Percentiles rank a stretch among this genome's conserved stretches.
phyloP scores from a whole-genome alignment of 345 rosid species.

The Rhodamnia rubescens region DNA sequence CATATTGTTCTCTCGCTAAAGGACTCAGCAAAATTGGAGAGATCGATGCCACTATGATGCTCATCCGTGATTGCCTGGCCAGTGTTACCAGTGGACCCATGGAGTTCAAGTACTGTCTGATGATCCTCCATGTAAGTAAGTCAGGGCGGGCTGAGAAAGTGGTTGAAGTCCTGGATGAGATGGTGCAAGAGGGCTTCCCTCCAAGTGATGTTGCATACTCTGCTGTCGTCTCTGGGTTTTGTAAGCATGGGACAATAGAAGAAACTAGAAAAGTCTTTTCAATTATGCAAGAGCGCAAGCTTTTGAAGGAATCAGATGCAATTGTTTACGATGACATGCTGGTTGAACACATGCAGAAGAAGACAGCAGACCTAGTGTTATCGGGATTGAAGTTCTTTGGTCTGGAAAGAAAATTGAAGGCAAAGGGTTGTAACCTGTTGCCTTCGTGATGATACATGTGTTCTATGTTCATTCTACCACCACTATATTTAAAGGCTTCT shows the following conservation, averaged over 20 bases:
- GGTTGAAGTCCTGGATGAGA: constrained; percentile 61
- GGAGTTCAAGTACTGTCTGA: constrained; percentile 67
- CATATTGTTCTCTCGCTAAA: constrained; percentile 55
- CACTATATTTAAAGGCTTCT: neutral
- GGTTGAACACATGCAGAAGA: constrained; percentile 69
- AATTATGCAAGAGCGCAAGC: constrained; percentile 33
- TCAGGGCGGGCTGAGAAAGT: constrained; percentile 42
- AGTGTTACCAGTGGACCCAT: constrained; percentile 56
- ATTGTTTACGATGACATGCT: constrained; percentile 73
- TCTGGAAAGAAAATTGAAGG: constrained; percentile 77
- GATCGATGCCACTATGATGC: constrained; percentile 71
- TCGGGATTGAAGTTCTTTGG: constrained; percentile 77
- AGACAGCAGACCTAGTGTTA: constrained; percentile 68
- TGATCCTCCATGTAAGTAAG: constrained; percentile 49
- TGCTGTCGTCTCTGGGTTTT: constrained; percentile 66
- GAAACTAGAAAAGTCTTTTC: constrained; percentile 65
- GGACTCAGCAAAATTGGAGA: constrained; percentile 76
- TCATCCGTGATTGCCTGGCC: constrained; percentile 77
- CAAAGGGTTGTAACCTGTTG: constrained; percentile 38
- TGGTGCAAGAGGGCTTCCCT: constrained; percentile 53
- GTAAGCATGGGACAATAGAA: constrained; percentile 66
- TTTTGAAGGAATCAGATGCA: constrained; percentile 52
- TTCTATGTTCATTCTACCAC: neutral
- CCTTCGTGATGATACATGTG: neutral
- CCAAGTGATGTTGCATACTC: constrained; percentile 47